Percentiles rank a stretch among this genome's conserved stretches.
Evolutionary conservation across 2,329 filamentous ascomycete species (phyloP).

Genomic region (Cladosporium velox): DNA sequence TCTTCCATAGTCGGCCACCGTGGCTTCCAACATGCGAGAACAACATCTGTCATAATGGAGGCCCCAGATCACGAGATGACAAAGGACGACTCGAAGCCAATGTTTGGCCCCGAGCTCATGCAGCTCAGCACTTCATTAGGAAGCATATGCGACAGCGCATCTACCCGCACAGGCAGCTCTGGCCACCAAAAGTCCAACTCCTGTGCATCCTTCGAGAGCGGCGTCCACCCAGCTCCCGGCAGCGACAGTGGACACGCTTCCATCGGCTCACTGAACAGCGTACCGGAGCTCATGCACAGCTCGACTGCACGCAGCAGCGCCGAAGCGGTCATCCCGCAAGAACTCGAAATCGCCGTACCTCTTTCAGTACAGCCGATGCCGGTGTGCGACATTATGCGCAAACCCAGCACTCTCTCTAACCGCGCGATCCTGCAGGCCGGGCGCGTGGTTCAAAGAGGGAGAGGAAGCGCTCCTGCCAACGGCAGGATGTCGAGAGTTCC

Average conservation of each 20-base stretch:
- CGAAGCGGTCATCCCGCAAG: not conserved
- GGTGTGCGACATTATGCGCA: slow-evolving; percentile 15
- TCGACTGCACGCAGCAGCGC: slow-evolving; percentile 11
- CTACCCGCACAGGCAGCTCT: slow-evolving; percentile 28
- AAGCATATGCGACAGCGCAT: slow-evolving; percentile 21
- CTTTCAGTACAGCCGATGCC: not conserved
- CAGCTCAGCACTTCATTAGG: slow-evolving; percentile 7
- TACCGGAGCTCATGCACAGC: slow-evolving; percentile 35
- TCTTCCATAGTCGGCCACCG: slow-evolving; percentile 36
- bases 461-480: slow-evolving; percentile 13
- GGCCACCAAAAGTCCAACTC: slow-evolving; percentile 34
- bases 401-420: slow-evolving; percentile 23
- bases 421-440: slow-evolving; percentile 31
- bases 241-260: slow-evolving; percentile 31
- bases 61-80: slow-evolving; percentile 13
- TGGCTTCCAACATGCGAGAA: slow-evolving; percentile 35
- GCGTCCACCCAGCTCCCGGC: slow-evolving; percentile 22
- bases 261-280: slow-evolving; percentile 31
- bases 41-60: slow-evolving; percentile 24
- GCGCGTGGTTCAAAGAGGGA: slow-evolving; percentile 30
- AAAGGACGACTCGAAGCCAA: slow-evolving; percentile 7
- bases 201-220: slow-evolving; percentile 32
- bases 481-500: slow-evolving; percentile 6
- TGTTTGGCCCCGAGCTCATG: slow-evolving; percentile 14
- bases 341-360: not conserved